phyloP scores from a whole-genome alignment of 768 basidiomycete species.

The Pleurotus tuber-regium region DNA sequence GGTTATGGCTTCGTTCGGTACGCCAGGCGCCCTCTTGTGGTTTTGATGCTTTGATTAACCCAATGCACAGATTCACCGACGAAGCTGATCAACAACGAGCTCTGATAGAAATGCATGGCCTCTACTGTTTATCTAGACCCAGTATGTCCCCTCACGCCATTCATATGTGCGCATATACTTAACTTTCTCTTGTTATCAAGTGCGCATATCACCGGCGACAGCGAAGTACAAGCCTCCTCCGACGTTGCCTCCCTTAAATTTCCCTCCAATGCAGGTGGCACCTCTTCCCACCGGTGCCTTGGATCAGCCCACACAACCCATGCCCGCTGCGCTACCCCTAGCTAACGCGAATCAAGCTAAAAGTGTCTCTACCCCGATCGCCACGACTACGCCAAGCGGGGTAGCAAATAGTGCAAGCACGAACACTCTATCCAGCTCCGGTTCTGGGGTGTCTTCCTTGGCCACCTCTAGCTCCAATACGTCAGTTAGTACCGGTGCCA shows the following conservation, averaged over 20 bases:
- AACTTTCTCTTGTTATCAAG: constrained; percentile 34
- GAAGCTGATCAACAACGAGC: constrained; percentile 89
- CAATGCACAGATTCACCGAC: constrained; percentile 69
- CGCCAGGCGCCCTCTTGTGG: constrained; percentile 19
- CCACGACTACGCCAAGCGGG: constrained; percentile 36
- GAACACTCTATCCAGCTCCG: constrained; percentile 37
- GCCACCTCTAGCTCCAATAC: constrained; percentile 50
- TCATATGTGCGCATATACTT: constrained; percentile 27
- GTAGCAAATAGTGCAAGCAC: constrained; percentile 27
- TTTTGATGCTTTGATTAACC: constrained; percentile 15
- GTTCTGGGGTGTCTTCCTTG: constrained; percentile 43
- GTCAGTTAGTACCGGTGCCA: constrained; percentile 53
- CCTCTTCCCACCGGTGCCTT: constrained; percentile 21
- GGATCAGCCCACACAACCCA: constrained; percentile 34
- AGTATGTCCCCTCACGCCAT: constrained; percentile 49
- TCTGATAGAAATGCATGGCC: constrained; percentile 87
- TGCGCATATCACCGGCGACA: constrained; percentile 89
- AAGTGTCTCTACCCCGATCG: constrained; percentile 73
- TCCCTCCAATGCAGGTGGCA: constrained; percentile 47
- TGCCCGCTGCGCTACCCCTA: constrained; percentile 49
- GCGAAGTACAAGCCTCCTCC: constrained; percentile 77
- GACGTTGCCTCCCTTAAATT: constrained; percentile 35
- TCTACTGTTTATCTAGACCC: constrained; percentile 85
- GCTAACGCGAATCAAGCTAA: constrained; percentile 45
- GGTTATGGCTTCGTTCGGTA: constrained; percentile 94